Evolutionary conservation across 140 eudicot species (phyloP), one percentile per base, ranked within the genome.

Genomic region (Oenanthe javanica): DNA sequence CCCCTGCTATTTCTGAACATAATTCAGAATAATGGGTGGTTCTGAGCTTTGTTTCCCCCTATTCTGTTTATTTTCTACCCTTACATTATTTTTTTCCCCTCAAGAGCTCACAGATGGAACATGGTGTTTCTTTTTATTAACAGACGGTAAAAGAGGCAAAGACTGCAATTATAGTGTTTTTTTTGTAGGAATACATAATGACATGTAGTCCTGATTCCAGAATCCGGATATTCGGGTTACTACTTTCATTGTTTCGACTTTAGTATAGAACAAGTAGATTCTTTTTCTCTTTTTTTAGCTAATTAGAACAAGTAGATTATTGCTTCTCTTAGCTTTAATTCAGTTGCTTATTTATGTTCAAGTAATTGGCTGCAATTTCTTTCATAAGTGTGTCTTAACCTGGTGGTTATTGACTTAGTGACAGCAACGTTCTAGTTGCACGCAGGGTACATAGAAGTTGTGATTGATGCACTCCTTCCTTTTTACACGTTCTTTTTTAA

Each of bases 61-160:
- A 16, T 54, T 54, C 23, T 54, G 9, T 54, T 16, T 18, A 18
- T 54, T 16, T 54, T 31, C 63, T 54, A 54, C 18, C 19, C 63
- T 18, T 54, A 1, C 59, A 52, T 15, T 50, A 48, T 12, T 50
- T 54, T 54, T 54, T 2, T 5, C 6, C 16, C 16, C 23, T 16
- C 0, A 54, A 54, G 21, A 52, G 59, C 59, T 52, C 21, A 52
- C 59, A 52, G n/a, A 52, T 52, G 8, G 21, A 52, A 14, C 0
- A 4, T 77, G 89, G 97, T 95, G 67, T 90, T 89, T 82, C 93
- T 94, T 66, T 94, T 94, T 61, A 87, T 92, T 74, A 89, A 90
- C 83, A 95, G 96, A 89, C 61, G 95, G 92, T 82, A 97, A 92
- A 76, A 83, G 96, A 64, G 97, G 96, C 96, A 72, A 96, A 92